Evolutionary conservation across 208 protist genomes (phyloP).

Genomic region (Wallacemonas sp.): DNA sequence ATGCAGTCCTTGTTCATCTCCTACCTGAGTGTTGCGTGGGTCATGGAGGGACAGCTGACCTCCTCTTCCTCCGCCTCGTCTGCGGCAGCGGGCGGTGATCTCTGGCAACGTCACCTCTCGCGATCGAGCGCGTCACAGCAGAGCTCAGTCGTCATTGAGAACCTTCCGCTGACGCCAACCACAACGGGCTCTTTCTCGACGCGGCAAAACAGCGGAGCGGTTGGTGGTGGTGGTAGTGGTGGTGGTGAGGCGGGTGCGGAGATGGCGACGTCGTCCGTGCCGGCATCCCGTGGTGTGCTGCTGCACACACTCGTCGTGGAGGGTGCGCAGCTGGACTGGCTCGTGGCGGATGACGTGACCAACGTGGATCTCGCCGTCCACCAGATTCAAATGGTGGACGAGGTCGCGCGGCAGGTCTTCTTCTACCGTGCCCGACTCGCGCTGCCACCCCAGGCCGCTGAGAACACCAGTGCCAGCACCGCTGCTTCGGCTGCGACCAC

Average conservation of each 20-base stretch:
- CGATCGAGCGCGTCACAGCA: too few relatives aligned
- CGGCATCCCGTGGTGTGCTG: slow-evolving; percentile 1
- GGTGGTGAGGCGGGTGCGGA: neutral
- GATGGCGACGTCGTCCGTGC: neutral
- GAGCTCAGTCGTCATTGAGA: neutral
- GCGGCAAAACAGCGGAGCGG: too few relatives aligned
- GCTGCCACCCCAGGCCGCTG: slow-evolving; percentile 12
- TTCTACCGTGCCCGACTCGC: slow-evolving; percentile 54
- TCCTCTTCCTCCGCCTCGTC: neutral
- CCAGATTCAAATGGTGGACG: slow-evolving; percentile 70
- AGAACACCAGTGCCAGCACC: neutral
- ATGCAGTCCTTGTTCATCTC: slow-evolving; percentile 37
- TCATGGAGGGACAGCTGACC: slow-evolving; percentile 18
- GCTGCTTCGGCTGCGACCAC: too few relatives aligned
- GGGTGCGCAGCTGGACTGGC: slow-evolving; percentile 43
- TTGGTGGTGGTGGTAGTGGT: too few relatives aligned
- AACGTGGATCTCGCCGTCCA: slow-evolving; percentile 50
- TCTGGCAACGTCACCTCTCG: neutral
- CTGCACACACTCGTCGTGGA: slow-evolving; percentile 54
- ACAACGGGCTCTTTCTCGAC: too few relatives aligned
- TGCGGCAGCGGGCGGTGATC: neutral
- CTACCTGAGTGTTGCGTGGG: slow-evolving; percentile 50
- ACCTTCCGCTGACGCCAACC: neutral
- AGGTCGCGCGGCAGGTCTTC: slow-evolving; percentile 35
- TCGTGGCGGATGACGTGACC: slow-evolving; percentile 53